Evolutionary conservation across 1,139 yeast species (phyloP).

Genomic region (Pichia terricola): DNA sequence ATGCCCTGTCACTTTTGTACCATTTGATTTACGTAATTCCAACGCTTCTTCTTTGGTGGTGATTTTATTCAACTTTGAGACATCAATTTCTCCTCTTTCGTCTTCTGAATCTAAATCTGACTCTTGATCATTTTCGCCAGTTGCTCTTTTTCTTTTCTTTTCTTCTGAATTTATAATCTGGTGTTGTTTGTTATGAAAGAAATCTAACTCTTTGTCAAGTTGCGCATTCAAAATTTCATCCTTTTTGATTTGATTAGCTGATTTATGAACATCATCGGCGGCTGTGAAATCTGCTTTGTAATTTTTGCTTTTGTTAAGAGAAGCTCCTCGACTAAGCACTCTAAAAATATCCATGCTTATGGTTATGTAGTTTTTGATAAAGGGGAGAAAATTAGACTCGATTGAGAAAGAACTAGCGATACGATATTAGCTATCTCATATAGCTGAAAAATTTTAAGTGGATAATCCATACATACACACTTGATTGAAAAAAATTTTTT

Average conservation of each 20-base stretch:
- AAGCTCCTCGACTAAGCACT: constrained; percentile 78
- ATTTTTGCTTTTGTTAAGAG: constrained; percentile 47
- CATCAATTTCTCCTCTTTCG: constrained; percentile 19
- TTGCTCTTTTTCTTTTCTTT: constrained; percentile 8
- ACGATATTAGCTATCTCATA: too few relatives aligned
- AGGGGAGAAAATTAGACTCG: too few relatives aligned
- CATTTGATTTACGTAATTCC: constrained; percentile 19
- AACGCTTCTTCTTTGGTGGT: constrained; percentile 27
- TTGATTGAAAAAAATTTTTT: too few relatives aligned
- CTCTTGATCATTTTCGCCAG: constrained; percentile 24
- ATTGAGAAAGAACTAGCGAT: too few relatives aligned
- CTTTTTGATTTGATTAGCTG: constrained; percentile 25
- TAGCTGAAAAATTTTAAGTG: too few relatives aligned
- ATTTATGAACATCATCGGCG: constrained; percentile 25
- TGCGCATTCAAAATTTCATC: constrained; percentile 31
- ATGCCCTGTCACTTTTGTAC: constrained; percentile 21
- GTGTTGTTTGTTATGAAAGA: constrained; percentile 49
- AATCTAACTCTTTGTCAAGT: constrained; percentile 57
- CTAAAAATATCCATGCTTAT: constrained; percentile 70
- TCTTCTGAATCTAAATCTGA: constrained; percentile 20
- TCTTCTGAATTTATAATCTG: constrained; percentile 9
- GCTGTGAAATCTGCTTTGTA: constrained; percentile 37
- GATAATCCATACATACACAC: too few relatives aligned
- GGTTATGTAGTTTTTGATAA: background rate
- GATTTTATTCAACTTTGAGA: constrained; percentile 26